These are phyloP conservation scores for Rhodomyrtus psidioides DNA, from an alignment of 441 rosid species.

Conservation along the genomic window DNA sequence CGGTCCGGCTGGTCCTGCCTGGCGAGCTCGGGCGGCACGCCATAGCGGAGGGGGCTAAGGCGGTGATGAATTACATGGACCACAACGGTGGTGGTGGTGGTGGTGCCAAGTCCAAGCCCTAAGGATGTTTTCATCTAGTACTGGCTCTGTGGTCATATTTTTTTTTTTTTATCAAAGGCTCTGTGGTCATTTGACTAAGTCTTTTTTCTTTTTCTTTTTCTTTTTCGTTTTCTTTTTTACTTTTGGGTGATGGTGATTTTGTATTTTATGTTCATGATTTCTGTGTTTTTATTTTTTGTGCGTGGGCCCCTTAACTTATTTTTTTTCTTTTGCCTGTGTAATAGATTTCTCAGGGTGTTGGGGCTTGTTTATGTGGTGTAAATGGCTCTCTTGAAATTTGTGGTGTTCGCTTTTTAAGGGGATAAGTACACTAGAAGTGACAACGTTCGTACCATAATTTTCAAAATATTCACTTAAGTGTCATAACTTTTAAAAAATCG, in stretches of 20 bases:
- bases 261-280: neutral
- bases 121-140: neutral
- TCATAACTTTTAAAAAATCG: no score
- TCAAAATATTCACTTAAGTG: no score
- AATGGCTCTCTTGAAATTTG: neutral
- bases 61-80: constrained; percentile 31
- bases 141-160: neutral
- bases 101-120: neutral
- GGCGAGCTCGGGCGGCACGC: constrained; percentile 81
- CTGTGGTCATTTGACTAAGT: neutral
- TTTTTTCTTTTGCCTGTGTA: neutral
- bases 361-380: neutral
- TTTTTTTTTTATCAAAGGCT: no score
- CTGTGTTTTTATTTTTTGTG: neutral
- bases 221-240: neutral
- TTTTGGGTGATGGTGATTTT: neutral
- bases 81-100: neutral
- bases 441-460: no score
- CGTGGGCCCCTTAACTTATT: neutral
- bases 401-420: neutral
- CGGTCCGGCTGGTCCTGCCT: constrained; percentile 62
- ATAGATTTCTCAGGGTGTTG: neutral
- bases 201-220: neutral
- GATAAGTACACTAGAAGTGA: no score
- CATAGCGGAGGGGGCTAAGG: constrained; percentile 65